Evolutionary conservation across 352 stramenopile species (phyloP).

Genomic region (Phytophthora megakarya): DNA sequence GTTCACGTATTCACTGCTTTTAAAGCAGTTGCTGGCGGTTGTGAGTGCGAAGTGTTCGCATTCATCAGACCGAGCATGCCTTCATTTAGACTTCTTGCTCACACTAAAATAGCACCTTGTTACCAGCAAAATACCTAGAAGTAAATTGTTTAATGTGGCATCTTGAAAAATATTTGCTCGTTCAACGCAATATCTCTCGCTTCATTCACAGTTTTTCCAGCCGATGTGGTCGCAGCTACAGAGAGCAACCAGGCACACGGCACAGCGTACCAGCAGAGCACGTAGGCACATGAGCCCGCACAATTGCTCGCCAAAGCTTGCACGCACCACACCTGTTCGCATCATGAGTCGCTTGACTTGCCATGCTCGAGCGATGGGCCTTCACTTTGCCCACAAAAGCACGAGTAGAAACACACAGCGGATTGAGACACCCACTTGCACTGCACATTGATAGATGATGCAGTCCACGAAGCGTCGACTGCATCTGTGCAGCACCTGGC

Average conservation of each 20-base stretch:
- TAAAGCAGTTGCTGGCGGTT: conserved; percentile 5
- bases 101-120: conserved; percentile 2
- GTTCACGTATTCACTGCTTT: not conserved
- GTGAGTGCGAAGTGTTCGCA: not conserved
- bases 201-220: conserved; percentile 16
- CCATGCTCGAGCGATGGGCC: conserved; percentile 38
- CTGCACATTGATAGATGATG: conserved; percentile 48
- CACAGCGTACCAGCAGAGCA: conserved; percentile 36
- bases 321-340: conserved; percentile 52
- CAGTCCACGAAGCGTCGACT: conserved; percentile 60
- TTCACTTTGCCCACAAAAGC: conserved; percentile 62
- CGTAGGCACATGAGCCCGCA: conserved; percentile 35
- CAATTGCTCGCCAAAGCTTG: conserved; percentile 59
- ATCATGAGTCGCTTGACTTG: conserved; percentile 32
- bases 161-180: conserved; percentile 12
- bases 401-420: conserved; percentile 58
- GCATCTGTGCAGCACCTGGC: conserved; percentile 52
- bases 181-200: conserved; percentile 1
- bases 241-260: conserved; percentile 47
- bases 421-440: conserved; percentile 46
- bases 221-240: not conserved
- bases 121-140: no score
- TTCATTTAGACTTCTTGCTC: conserved; percentile 4
- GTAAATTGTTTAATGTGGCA: no score
- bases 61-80: not conserved